Evolutionary conservation across 192 early-diverging fungal genomes (phyloP), one percentile per base, ranked within the genome.

Genomic region (Dispira parvispora): DNA sequence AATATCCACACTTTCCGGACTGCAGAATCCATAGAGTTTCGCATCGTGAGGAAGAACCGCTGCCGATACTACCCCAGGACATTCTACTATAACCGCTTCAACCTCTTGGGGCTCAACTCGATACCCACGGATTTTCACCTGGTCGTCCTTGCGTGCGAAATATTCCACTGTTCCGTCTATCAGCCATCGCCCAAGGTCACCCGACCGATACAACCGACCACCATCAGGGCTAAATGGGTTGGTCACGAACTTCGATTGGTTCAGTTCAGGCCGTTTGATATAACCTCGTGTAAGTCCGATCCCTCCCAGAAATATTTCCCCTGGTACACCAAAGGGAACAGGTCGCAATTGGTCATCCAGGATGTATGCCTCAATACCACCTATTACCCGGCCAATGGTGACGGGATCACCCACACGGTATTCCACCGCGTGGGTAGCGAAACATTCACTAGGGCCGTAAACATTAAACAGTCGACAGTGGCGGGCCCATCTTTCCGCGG

Each of bases 271-370:
- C 44, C 43, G 58, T 0, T 44, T 44, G 38, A 61, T n/a, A 21
- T 61, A 61, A 12, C 58, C 58, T 6, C 28, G 28, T 12, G 18
- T 44, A 12, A 61, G 18, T 12, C 58, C 43, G n/a, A 38, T 25
- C 20, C 58, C 44, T 28, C 66, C 70, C 45, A 72, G 69, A 43
- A 65, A 67, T 11, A 76, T 45, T 46, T 76, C 73, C 0, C 73
- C 73, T 10, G 53, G 32, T 5, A 61, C 71, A 21, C 73, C 73
- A 9, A 74, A 23, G 0, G 69, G 69, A 20, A 62, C 63, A 10
- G 61, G 72, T 13, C 49, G 16, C 58, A 61, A n/a, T 11, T 10
- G 18, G 38, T 38, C 43, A 38, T 61, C 58, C 16, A 61, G 14
- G 73, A 67, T 50, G 27, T 64, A 64, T 13, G 9, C 14, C 47